These are phyloP conservation scores for Alternaria dauci DNA, from an alignment of 2,329 filamentous ascomycete genomes.

Conservation along the genomic window DNA sequence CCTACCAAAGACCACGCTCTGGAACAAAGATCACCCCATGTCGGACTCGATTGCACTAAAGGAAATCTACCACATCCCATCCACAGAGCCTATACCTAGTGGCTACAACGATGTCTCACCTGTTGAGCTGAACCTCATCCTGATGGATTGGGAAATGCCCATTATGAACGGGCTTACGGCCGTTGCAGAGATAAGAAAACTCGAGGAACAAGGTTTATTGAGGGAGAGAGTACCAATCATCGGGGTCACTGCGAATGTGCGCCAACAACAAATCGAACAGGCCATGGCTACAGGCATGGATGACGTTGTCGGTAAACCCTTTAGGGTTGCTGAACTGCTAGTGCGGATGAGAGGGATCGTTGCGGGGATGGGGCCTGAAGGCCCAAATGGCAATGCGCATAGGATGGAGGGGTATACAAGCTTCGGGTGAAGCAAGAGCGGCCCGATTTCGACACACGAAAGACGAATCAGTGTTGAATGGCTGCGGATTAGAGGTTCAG, in stretches of 20 bases:
- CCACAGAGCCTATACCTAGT: conserved; percentile 6
- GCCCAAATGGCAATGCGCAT: background rate
- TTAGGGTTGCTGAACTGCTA: conserved; percentile 52
- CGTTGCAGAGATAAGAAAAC: conserved; percentile 36
- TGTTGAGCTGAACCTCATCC: conserved; percentile 31
- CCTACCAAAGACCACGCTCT: conserved; percentile 37
- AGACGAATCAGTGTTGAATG: background rate
- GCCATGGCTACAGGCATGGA: conserved; percentile 48
- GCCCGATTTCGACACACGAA: background rate
- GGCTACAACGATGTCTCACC: conserved; percentile 7
- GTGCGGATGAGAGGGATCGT: conserved; percentile 30
- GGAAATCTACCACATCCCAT: conserved; percentile 8
- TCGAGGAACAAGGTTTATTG: conserved; percentile 34
- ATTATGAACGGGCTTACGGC: conserved; percentile 44
- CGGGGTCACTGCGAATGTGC: conserved; percentile 48
- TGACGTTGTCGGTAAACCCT: conserved; percentile 79
- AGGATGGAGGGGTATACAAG: background rate
- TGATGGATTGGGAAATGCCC: conserved; percentile 50
- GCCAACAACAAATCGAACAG: conserved; percentile 40
- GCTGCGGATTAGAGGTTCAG: background rate
- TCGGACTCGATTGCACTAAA: conserved; percentile 60
- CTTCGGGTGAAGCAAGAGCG: background rate
- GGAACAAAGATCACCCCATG: conserved; percentile 25
- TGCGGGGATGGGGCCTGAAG: background rate
- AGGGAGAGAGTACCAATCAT: conserved; percentile 39